These are phyloP conservation scores for Barnettozyma salicaria DNA, from an alignment of 805 yeast species.

Conservation along the genomic window DNA sequence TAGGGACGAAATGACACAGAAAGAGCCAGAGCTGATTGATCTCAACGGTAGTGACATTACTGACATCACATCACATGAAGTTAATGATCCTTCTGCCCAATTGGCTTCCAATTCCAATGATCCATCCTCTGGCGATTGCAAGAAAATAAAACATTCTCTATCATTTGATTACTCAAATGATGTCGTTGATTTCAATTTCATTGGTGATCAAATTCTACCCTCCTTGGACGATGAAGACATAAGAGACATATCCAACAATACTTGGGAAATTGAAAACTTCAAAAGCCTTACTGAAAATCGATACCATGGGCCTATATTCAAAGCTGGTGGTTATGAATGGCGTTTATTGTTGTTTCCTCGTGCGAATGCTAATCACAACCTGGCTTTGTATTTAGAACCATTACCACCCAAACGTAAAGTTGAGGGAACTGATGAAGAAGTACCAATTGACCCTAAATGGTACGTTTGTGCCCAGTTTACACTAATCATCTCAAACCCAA, in stretches of 20 bases:
- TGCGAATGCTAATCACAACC: constrained; percentile 53
- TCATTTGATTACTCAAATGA: constrained; percentile 4
- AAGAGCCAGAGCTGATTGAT: constrained; percentile 3
- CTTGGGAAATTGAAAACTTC: constrained; percentile 36
- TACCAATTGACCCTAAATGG: constrained; percentile 51
- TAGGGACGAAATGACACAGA: neutral
- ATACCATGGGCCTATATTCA: constrained; percentile 38
- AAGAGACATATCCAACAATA: constrained; percentile 27
- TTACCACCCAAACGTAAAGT: no score
- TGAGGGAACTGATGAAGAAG: constrained; percentile 27
- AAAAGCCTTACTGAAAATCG: constrained; percentile 24
- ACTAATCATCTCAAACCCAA: constrained; percentile 77
- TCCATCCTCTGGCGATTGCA: constrained; percentile 8
- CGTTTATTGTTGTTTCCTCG: constrained; percentile 70
- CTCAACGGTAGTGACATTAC: neutral
- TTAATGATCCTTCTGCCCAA: no score
- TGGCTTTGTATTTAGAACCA: constrained; percentile 81
- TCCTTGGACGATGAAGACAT: constrained; percentile 28
- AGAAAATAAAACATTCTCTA: constrained; percentile 7
- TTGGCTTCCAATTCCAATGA: no score
- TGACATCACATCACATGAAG: neutral
- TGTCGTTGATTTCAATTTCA: constrained; percentile 16
- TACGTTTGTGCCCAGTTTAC: constrained; percentile 89
- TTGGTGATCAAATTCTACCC: constrained; percentile 20
- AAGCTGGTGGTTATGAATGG: constrained; percentile 61